Percentiles rank a stretch among this genome's conserved stretches.
phyloP scores from a whole-genome alignment of 352 stramenopile genomes.

The Pythium myriotylum region DNA sequence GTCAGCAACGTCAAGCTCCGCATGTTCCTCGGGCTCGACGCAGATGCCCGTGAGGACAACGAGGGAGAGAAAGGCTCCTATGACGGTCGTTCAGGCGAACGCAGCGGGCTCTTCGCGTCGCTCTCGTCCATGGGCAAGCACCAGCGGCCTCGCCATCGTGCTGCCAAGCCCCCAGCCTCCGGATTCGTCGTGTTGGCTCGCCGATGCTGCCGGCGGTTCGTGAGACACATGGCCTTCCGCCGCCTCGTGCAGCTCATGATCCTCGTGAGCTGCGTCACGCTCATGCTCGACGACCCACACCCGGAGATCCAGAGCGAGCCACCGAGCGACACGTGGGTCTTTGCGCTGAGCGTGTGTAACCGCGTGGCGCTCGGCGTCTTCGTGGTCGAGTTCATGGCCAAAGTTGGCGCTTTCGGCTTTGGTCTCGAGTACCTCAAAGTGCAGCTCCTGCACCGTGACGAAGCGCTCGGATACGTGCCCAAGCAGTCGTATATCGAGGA shows the following conservation, averaged over 20 bases:
- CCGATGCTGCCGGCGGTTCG: constrained; percentile 33
- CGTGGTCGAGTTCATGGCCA: constrained; percentile 61
- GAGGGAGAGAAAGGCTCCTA: no score
- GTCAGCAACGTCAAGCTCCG: constrained; percentile 81
- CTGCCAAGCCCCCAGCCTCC: not conserved
- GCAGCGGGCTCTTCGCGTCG: no score
- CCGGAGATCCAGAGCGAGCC: constrained; percentile 55
- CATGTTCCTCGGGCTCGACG: constrained; percentile 74
- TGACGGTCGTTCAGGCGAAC: no score
- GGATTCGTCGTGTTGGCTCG: constrained; percentile 6
- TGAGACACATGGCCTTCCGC: constrained; percentile 46
- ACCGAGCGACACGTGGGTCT: constrained; percentile 35
- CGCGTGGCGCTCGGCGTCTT: constrained; percentile 53
- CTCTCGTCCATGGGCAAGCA: not conserved
- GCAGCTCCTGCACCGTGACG: constrained; percentile 61
- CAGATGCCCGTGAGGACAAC: not conserved
- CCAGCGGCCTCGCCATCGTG: not conserved
- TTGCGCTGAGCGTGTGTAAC: constrained; percentile 43
- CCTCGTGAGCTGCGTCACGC: constrained; percentile 63
- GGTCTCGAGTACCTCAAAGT: constrained; percentile 66
- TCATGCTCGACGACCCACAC: constrained; percentile 76
- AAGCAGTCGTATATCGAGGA: constrained; percentile 80
- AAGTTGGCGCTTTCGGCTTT: constrained; percentile 57
- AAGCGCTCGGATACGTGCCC: constrained; percentile 60
- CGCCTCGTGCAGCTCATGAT: constrained; percentile 73